Base-by-base conservation (phyloP, 1,284 basidiomycete species). In the Cystobasidium pallidum region DNA sequence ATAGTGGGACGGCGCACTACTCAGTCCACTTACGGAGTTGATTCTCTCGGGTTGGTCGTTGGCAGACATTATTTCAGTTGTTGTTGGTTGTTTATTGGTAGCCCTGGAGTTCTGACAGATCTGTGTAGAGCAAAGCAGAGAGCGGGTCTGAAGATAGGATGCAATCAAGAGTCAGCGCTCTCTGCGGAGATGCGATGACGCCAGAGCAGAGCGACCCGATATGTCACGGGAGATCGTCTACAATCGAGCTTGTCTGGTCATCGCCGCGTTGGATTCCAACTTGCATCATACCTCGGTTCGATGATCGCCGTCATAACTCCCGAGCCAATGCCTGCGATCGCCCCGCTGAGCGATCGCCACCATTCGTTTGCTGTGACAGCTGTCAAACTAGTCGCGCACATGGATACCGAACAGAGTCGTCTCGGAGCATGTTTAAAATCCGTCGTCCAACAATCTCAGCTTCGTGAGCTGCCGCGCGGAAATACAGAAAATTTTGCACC, bases 21-120 rank as follows among this genome's bases (percentile, higher is more conserved):
- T 43, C 51, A 39, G 32, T 21, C n/a, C 7, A 52, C 68, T 13
- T 47, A 71, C 68, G 26, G 68, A 71, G 49, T 52, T 71, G 59
- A 71, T 64, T 59, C 68, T 58, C 28, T 71, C 68, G 17, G 68
- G 68, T 61, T 63, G 59, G 7, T 71, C 67, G 67, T 59, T 62
- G 26, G 67, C 49, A 36, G 68, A 71, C 68, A 71, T 71, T 39
- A 2, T 59, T 57, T 32, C n/a, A 10, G 8, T 3, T 51, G 36
- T 70, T 66, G 30, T n/a, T 21, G 11, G 43, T 68, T 24, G 26
- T 45, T n/a, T n/a, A n/a, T n/a, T n/a, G n/a, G n/a, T n/a, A n/a
- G n/a, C n/a, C n/a, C n/a, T n/a, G n/a, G n/a, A 49, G 41, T 45
- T 45, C 19, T 8, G 43, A 45, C 43, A 15, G 11, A 45, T 3